Conservation (phyloP, 129 eudicot genomes). For the Lactuca sativa region DNA sequence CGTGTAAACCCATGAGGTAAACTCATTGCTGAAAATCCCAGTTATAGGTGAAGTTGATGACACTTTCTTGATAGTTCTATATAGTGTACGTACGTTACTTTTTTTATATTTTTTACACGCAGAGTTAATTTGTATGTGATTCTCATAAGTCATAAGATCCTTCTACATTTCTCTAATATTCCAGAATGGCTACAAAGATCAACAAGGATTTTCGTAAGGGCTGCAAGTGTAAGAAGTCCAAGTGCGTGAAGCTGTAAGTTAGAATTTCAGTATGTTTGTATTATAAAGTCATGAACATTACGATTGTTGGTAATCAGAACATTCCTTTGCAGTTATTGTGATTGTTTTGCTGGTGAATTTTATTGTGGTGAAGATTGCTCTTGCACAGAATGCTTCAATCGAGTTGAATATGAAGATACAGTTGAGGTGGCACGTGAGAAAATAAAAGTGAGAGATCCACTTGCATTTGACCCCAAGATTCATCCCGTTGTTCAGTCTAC, state of each 20-base stretch:
- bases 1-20: too few relatives aligned
- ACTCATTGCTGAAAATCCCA: neutral
- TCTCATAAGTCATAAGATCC: too few relatives aligned
- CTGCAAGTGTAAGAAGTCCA: too few relatives aligned
- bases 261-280: neutral
- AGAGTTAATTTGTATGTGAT: too few relatives aligned
- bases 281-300: neutral
- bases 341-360: constrained; percentile 75
- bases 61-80: neutral
- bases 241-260: too few relatives aligned
- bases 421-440: constrained; percentile 51
- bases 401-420: constrained; percentile 56
- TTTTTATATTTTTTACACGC: too few relatives aligned
- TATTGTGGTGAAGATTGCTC: constrained; percentile 66
- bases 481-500: constrained; percentile 29
- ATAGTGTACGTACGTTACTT: too few relatives aligned
- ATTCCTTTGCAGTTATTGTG: constrained; percentile 63
- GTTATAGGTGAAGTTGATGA: neutral
- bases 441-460: constrained; percentile 62
- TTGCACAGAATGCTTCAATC: constrained; percentile 78
- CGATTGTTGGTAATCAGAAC: neutral
- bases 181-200: too few relatives aligned
- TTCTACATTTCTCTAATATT: too few relatives aligned
- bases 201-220: too few relatives aligned
- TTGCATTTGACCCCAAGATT: constrained; percentile 73